Conservation (phyloP, 2,329 filamentous ascomycete species). For the Diaporthe vexans region DNA sequence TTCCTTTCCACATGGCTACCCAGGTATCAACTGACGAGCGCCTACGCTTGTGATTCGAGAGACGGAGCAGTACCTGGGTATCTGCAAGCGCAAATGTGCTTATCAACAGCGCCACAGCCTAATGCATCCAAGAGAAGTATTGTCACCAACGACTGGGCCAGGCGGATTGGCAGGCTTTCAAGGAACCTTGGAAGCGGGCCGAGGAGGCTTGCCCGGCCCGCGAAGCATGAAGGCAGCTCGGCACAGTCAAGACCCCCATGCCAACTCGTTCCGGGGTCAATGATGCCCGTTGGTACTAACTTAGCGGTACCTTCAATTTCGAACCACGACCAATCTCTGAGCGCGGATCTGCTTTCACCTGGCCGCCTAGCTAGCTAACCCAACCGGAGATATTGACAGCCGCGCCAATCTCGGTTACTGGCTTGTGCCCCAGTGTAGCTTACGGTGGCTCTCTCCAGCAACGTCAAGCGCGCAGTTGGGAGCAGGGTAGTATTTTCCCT, state of each 20-base stretch:
- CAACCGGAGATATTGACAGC: neutral
- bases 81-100: neutral
- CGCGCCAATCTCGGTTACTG: slow-evolving; percentile 19
- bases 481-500: neutral
- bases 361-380: neutral
- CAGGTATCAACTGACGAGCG: neutral
- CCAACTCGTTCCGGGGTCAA: neutral
- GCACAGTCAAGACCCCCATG: neutral
- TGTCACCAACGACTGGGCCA: neutral
- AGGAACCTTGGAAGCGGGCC: slow-evolving; percentile 20
- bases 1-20: too few relatives aligned
- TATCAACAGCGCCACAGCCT: neutral
- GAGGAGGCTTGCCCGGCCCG: slow-evolving; percentile 1
- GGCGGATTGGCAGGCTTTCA: neutral
- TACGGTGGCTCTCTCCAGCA: neutral
- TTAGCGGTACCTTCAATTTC: too few relatives aligned
- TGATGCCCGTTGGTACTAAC: neutral
- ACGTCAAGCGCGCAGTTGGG: neutral
- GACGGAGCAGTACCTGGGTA: neutral
- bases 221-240: slow-evolving; percentile 7
- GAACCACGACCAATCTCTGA: too few relatives aligned
- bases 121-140: slow-evolving; percentile 10
- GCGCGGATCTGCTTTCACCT: neutral
- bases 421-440: neutral
- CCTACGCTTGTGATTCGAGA: neutral